Conservation (phyloP, 2,329 filamentous ascomycete genomes). For the Alternaria burnsii region DNA sequence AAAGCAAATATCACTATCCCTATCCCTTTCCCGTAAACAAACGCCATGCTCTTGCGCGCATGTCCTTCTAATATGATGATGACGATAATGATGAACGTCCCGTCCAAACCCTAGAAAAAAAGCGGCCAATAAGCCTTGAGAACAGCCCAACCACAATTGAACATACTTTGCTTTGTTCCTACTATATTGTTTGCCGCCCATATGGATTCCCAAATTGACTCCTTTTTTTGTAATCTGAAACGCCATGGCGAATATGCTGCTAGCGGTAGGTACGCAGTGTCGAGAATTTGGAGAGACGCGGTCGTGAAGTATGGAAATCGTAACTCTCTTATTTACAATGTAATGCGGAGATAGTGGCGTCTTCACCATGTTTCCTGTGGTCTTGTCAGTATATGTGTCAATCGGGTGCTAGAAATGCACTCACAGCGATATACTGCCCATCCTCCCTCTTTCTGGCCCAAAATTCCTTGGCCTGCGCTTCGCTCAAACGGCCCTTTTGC, state of each 20-base stretch:
- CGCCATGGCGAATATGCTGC: slow-evolving; percentile 19
- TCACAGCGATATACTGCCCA: slow-evolving; percentile 90
- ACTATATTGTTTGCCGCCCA: slow-evolving; percentile 1
- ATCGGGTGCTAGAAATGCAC: slow-evolving; percentile 15
- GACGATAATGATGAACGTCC: background rate
- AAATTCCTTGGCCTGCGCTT: slow-evolving; percentile 83
- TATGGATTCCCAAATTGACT: slow-evolving; percentile 12
- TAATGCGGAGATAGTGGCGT: background rate
- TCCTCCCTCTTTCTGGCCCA: slow-evolving; percentile 92
- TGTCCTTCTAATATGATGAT: slow-evolving; percentile 8
- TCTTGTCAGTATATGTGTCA: background rate
- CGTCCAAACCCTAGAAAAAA: background rate
- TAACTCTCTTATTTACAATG: slow-evolving; percentile 3
- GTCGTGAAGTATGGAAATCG: slow-evolving; percentile 3
- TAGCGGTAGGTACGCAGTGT: slow-evolving; percentile 6
- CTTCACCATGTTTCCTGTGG: slow-evolving; percentile 17
- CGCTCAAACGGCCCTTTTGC: slow-evolving; percentile 86
- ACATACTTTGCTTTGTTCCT: slow-evolving; percentile 4
- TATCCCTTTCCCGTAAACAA: background rate
- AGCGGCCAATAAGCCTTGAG: background rate
- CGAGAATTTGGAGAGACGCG: slow-evolving; percentile 5
- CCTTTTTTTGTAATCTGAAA: slow-evolving; percentile 14
- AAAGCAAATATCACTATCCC: background rate
- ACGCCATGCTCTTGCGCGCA: slow-evolving; percentile 21
- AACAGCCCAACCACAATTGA: background rate